Evolutionary conservation across 2,329 filamentous ascomycete species (phyloP).

Genomic region (Setomelanomma holmii): DNA sequence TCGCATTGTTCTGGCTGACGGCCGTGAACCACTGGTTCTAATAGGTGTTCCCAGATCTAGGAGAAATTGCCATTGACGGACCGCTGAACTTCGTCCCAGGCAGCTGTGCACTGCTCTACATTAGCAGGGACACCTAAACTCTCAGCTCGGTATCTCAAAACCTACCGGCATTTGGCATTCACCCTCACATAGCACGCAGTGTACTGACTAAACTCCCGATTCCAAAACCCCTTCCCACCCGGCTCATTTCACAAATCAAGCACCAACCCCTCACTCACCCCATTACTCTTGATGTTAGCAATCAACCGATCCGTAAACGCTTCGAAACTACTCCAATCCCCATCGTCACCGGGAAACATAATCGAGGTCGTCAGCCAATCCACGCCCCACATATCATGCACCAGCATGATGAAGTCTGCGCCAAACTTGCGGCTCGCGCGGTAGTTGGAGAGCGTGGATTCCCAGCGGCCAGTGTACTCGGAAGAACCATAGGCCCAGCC

Average conservation of each 20-base stretch:
- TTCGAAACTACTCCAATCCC: slow-evolving; percentile 57
- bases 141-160: slow-evolving; percentile 17
- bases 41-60: slow-evolving; percentile 33
- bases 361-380: slow-evolving; percentile 47
- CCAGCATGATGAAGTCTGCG: slow-evolving; percentile 55
- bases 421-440: slow-evolving; percentile 51
- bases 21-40: slow-evolving; percentile 50
- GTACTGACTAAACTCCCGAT: slow-evolving; percentile 48
- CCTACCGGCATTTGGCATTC: slow-evolving; percentile 48
- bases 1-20: slow-evolving; percentile 45
- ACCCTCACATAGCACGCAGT: slow-evolving; percentile 50
- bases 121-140: not conserved
- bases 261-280: slow-evolving; percentile 48
- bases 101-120: slow-evolving; percentile 1
- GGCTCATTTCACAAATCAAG: slow-evolving; percentile 65
- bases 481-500: slow-evolving; percentile 50
- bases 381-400: slow-evolving; percentile 58
- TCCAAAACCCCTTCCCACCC: slow-evolving; percentile 51
- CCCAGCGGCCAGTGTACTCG: slow-evolving; percentile 47
- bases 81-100: slow-evolving; percentile 42
- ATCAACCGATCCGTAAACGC: slow-evolving; percentile 51
- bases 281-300: slow-evolving; percentile 48
- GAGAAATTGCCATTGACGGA: slow-evolving; percentile 48
- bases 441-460: slow-evolving; percentile 57
- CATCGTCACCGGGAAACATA: slow-evolving; percentile 59